Conservation (phyloP, 2,329 filamentous ascomycete genomes). For the Cladosporium velox region DNA sequence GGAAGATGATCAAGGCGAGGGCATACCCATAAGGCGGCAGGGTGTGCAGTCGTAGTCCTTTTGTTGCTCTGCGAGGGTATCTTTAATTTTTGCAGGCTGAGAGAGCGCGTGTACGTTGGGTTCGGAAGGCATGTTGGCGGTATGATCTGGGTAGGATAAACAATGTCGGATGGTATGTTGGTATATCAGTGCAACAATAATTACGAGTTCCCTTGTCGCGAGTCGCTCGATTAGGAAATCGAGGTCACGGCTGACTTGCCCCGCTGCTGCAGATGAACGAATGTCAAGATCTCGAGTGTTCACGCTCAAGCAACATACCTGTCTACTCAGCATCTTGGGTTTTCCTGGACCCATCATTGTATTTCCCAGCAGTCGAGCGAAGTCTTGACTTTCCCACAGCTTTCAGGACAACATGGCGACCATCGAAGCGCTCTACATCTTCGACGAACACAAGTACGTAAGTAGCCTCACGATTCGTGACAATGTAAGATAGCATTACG, state of each 20-base stretch:
- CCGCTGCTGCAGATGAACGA: not conserved
- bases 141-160: not conserved
- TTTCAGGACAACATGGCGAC: constrained; percentile 56
- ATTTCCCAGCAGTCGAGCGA: not conserved
- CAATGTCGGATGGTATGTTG: not conserved
- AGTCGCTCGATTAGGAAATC: constrained; percentile 8
- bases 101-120: constrained; percentile 9
- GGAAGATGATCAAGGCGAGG: not conserved
- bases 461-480: constrained; percentile 28
- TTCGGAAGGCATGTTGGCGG: constrained; percentile 7
- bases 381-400: not conserved
- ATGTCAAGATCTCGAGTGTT: not conserved
- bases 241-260: constrained; percentile 7
- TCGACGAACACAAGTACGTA: constrained; percentile 87
- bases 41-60: constrained; percentile 24
- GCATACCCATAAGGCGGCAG: constrained; percentile 24
- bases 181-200: not conserved
- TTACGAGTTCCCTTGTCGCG: constrained; percentile 11
- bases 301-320: not conserved
- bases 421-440: constrained; percentile 95
- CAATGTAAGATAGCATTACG: constrained; percentile 21
- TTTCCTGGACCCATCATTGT: not conserved
- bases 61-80: constrained; percentile 21
- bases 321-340: not conserved
- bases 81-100: constrained; percentile 13